Base-by-base conservation (phyloP, 2,329 filamentous ascomycete genomes). In the Diplodia seriata region DNA sequence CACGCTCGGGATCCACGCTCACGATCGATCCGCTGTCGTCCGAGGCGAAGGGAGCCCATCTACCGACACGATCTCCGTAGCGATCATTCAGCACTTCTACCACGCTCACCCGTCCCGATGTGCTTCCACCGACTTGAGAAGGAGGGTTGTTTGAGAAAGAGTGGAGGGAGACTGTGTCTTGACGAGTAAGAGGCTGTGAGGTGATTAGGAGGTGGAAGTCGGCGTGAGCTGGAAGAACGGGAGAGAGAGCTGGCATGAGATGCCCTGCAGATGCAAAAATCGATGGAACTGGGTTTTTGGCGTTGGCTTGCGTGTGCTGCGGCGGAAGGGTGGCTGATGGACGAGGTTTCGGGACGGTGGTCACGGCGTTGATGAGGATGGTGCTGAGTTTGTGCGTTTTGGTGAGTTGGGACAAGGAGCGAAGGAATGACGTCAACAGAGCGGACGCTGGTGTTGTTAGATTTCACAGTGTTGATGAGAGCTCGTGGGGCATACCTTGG, bases 51-150 rank as follows among this genome's bases (percentile, higher is more conserved):
- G 55, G 26, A 2, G 47, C 78, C 81, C 81, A 84, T 18, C 70
- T 75, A 5, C 81, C 81, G 36, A 73, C 73, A 55, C 80, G 73
- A 9, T 72, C 73, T 15, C 72, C 78, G 68, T 72, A 75, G 62
- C 81, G 71, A 75, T 84, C 82, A 40, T 73, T 72, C 68, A 84
- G n/a, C 14, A 84, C 75, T 71, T 84, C 83, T 2, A 83, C 38
- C 29, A 83, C 79, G 59, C 73, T 73, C 70, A 75, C 73, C 64
- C 76, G 70, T 6, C 72, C 70, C 29, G 71, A 70, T 68, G 61
- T 68, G 59, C 63, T 59, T 2, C 64, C 23, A 3, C 23, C 12
- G 14, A 5, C 14, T 18, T 50, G 18, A 18, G n/a, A 15, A 4
- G 64, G 18, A 47, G 40, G 4, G 4, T 14, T 6, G 6, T 38